A percentile compares a stretch with the other conserved stretches of the same genome.
Evolutionary conservation across 2,329 filamentous ascomycete genomes (phyloP).

Genomic region (Talaromyces sp.): DNA sequence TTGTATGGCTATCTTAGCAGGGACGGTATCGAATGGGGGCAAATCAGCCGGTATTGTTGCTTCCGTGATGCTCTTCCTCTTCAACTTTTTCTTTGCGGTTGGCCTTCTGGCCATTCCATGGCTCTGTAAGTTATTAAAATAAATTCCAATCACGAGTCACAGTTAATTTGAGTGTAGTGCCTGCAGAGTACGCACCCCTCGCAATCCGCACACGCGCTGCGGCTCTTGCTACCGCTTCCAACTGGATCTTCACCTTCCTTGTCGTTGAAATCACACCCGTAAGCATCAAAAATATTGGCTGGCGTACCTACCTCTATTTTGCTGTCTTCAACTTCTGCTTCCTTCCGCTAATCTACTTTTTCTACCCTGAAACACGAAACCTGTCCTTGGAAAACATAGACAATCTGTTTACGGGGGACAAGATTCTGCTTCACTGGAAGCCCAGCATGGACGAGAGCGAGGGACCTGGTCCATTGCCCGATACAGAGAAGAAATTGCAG

Average conservation of each 20-base stretch:
- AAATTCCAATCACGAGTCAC: neutral
- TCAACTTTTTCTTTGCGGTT: slow-evolving; percentile 4
- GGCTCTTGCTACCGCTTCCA: slow-evolving; percentile 11
- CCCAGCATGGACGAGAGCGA: neutral
- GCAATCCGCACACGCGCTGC: slow-evolving; percentile 3
- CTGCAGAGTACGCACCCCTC: slow-evolving; percentile 3
- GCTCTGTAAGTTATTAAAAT: neutral
- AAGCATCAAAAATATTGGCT: slow-evolving; percentile 37
- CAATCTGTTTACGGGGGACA: neutral
- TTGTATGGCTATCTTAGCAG: neutral
- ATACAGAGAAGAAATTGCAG: neutral
- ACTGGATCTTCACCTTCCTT: slow-evolving; percentile 18
- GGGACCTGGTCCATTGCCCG: neutral
- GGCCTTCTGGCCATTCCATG: slow-evolving; percentile 12
- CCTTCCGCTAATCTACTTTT: slow-evolving; percentile 21
- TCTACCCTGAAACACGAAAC: slow-evolving; percentile 43
- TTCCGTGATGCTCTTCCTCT: neutral
- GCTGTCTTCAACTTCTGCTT: slow-evolving; percentile 23
- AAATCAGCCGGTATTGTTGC: neutral
- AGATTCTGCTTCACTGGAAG: neutral
- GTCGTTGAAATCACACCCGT: slow-evolving; percentile 15
- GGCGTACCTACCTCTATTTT: slow-evolving; percentile 29
- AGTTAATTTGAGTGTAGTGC: neutral
- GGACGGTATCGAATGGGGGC: neutral
- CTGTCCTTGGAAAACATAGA: neutral